These are phyloP conservation scores for Backusella liffmaniae DNA, from an alignment of 192 early-diverging fungal species.

Conservation along the genomic window DNA sequence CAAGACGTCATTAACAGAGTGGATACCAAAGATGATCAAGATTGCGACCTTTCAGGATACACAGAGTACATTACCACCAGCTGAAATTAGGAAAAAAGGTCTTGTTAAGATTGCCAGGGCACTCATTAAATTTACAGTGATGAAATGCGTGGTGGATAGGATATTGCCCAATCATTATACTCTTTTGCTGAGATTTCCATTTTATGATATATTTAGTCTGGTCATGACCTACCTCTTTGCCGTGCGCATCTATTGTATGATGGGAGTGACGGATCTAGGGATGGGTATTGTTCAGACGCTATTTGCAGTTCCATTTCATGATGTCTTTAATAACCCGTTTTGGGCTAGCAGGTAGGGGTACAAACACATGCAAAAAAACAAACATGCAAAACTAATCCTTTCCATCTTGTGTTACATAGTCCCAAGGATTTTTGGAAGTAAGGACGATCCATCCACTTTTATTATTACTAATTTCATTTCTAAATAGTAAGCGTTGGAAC, in stretches of 20 bases:
- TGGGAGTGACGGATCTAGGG: not conserved
- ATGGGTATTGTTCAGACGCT: not conserved
- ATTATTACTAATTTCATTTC: not conserved
- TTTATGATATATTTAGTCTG: not conserved
- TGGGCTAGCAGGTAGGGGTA: not conserved
- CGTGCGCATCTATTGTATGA: constrained; percentile 7
- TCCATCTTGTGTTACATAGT: not conserved
- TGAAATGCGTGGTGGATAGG: not conserved
- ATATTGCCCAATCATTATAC: not conserved
- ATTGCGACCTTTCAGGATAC: constrained; percentile 1
- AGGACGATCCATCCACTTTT: not conserved
- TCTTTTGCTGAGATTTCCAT: not conserved
- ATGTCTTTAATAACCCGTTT: constrained; percentile 14
- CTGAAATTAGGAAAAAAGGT: not conserved
- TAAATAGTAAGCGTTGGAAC: constrained; percentile 5
- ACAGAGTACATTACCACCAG: not conserved
- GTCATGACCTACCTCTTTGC: constrained; percentile 7
- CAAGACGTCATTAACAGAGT: not conserved
- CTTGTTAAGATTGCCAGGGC: not conserved
- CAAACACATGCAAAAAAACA: not conserved
- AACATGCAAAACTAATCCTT: not conserved
- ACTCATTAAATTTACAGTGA: not conserved
- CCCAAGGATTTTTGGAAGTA: constrained; percentile 18
- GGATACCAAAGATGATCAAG: not conserved
- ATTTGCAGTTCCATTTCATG: not conserved